These are phyloP conservation scores for Eucalyptus curtisii DNA, from an alignment of 345 rosid species.

Conservation along the genomic window DNA sequence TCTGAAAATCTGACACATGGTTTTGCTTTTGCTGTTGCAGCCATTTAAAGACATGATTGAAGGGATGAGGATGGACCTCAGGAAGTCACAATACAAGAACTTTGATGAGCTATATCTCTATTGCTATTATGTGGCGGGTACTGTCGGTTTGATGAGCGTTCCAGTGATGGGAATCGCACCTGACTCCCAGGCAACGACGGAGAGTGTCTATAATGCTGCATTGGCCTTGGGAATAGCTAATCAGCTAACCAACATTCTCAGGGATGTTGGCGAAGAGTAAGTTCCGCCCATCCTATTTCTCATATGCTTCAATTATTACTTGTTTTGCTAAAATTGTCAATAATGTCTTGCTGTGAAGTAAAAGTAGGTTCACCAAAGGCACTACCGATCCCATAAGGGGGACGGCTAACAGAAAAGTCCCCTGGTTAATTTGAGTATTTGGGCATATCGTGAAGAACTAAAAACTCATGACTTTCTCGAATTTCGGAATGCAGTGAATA, in stretches of 20 bases:
- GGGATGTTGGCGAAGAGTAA: slow-evolving; percentile 54
- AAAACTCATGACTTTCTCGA: background rate
- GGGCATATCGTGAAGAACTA: background rate
- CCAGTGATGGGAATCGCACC: slow-evolving; percentile 5
- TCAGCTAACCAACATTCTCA: slow-evolving; percentile 48
- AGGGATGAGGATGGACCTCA: slow-evolving; percentile 37
- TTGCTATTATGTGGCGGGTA: slow-evolving; percentile 46
- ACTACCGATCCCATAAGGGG: background rate
- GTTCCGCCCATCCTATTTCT: background rate
- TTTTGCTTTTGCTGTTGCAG: background rate
- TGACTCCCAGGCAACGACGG: background rate
- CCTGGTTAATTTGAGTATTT: background rate
- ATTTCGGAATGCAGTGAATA: background rate
- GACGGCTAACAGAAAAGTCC: background rate
- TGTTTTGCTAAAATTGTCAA: background rate
- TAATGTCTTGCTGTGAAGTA: background rate
- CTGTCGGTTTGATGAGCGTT: slow-evolving; percentile 21
- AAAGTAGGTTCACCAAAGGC: background rate
- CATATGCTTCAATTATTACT: background rate
- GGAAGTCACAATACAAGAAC: slow-evolving; percentile 22
- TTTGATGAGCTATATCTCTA: slow-evolving; percentile 44
- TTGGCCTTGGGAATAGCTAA: slow-evolving; percentile 31
- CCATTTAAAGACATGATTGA: slow-evolving; percentile 46
- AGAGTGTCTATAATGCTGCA: slow-evolving; percentile 2
- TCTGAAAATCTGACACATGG: background rate